Conservation (phyloP, 306 rosid species). For the Arachis stenosperma region DNA sequence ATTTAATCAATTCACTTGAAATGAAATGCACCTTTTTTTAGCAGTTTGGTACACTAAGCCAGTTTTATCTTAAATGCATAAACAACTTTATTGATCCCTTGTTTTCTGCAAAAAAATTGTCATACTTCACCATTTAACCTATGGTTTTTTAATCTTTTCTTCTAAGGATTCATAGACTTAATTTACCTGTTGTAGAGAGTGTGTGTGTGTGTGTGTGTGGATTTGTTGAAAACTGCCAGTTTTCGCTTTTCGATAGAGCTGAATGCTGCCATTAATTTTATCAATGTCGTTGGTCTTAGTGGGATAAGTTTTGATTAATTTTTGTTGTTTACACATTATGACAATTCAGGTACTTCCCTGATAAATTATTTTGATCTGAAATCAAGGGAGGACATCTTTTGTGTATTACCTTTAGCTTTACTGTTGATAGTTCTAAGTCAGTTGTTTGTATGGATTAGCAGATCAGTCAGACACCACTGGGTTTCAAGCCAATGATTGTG, state of each 20-base stretch:
- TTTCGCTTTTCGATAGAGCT: not conserved
- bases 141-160: not conserved
- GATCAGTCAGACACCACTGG: slow-evolving; percentile 48
- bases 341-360: slow-evolving; percentile 11
- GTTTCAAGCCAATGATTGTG: slow-evolving; percentile 39
- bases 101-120: not conserved
- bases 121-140: not conserved
- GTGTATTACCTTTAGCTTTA: slow-evolving; percentile 1
- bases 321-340: not conserved
- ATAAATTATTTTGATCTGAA: slow-evolving; percentile 25
- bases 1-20: not conserved
- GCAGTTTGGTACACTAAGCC: not conserved
- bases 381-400: slow-evolving; percentile 4
- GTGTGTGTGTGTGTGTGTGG: not conserved
- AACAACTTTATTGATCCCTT: slow-evolving; percentile 2
- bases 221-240: too few relatives aligned
- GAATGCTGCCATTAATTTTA: not conserved
- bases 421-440: slow-evolving; percentile 32
- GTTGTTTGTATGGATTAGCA: slow-evolving; percentile 30
- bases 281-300: not conserved
- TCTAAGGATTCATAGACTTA: not conserved
- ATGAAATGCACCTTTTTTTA: not conserved
- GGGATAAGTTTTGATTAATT: slow-evolving; percentile 18
- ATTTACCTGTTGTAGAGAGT: not conserved
- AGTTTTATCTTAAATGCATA: not conserved